phyloP scores from a whole-genome alignment of 2,329 filamentous ascomycete genomes.

The Laburnicola sp. region DNA sequence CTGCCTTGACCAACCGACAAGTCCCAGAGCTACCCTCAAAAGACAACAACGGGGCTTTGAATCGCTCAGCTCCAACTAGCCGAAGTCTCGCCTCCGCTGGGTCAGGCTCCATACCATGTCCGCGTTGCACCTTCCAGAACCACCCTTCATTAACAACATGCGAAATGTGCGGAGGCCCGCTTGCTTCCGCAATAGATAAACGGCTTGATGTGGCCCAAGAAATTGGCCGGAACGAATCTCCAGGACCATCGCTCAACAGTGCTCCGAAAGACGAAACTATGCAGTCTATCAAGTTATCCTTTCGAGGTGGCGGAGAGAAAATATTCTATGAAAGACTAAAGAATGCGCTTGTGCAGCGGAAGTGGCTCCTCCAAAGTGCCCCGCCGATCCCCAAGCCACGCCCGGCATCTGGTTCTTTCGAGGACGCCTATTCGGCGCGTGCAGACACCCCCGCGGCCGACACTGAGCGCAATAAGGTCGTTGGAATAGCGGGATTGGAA shows the following conservation, averaged over 20 bases:
- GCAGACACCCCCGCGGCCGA: constrained; percentile 23
- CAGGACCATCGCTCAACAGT: constrained; percentile 66
- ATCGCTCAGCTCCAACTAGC: constrained; percentile 9
- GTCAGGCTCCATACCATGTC: constrained; percentile 57
- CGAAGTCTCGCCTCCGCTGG: constrained; percentile 8
- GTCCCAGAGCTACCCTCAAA: constrained; percentile 30
- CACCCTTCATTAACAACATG: constrained; percentile 83
- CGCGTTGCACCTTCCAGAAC: constrained; percentile 90
- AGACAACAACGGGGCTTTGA: constrained; percentile 39
- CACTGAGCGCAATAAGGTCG: constrained; percentile 58
- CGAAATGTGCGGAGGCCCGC: constrained; percentile 84
- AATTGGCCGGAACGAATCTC: constrained; percentile 67
- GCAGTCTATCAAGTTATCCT: constrained; percentile 88
- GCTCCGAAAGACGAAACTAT: constrained; percentile 61
- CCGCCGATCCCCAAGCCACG: constrained; percentile 77
- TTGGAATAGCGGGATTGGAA: constrained; percentile 91
- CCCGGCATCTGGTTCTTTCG: constrained; percentile 39
- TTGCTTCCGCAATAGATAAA: constrained; percentile 58
- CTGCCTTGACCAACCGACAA: constrained; percentile 66
- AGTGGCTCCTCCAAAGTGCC: constrained; percentile 90
- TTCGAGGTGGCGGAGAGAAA: constrained; percentile 84
- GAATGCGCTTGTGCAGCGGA: constrained; percentile 83
- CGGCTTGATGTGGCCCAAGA: constrained; percentile 47
- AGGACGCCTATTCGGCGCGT: constrained; percentile 30
- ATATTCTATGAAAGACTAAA: constrained; percentile 89